Base-by-base conservation (phyloP, 2,329 filamentous ascomycete genomes). In the Xylariaceae sp. region DNA sequence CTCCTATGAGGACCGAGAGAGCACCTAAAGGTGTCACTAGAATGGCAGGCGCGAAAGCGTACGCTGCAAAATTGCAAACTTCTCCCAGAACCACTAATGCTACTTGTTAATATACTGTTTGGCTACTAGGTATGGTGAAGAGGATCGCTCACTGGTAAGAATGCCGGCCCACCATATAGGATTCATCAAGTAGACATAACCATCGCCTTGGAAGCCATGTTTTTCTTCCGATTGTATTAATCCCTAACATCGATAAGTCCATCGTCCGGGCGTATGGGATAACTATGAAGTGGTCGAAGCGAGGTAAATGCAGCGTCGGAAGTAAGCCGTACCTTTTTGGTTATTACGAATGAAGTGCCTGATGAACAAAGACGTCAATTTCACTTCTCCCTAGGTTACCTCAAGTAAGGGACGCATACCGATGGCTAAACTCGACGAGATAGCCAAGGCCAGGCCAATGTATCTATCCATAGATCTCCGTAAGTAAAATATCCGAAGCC, bases 151-250 rank as follows among this genome's bases (percentile, higher is more conserved):
- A 95, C 89, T 81, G 60, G 89, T 94, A 52, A 84, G 71, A 54
- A 97, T 96, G 52, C 93, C 93, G 44, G 80, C 87, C 93, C 93
- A 98, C 93, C 93, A 98, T 56, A 91, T 75, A n/a, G 91, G 90
- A 63, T 87, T 97, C 63, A 84, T 87, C 43, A 98, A 68, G 66
- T 98, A 98, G 61, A 89, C 84, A 65, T 87, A 98, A 43, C 93
- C 93, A 57, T 97, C 93, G 55, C 94, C 93, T 63, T 96, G 89
- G 62, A 97, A 98, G 36, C 93, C 94, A 69, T 96, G 90, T 56
- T 82, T 79, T 67, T 95, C 85, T 61, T 87, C 88, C 50, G 89
- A 88, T 66, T 95, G 87, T 65, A 90, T 89, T 54, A 98, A 77
- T 52, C 91, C 91, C 85, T 91, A 55, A 24, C 41, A 33, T 15